Base-by-base conservation (phyloP, 352 stramenopile genomes). In the Globisporangium megalacanthum region DNA sequence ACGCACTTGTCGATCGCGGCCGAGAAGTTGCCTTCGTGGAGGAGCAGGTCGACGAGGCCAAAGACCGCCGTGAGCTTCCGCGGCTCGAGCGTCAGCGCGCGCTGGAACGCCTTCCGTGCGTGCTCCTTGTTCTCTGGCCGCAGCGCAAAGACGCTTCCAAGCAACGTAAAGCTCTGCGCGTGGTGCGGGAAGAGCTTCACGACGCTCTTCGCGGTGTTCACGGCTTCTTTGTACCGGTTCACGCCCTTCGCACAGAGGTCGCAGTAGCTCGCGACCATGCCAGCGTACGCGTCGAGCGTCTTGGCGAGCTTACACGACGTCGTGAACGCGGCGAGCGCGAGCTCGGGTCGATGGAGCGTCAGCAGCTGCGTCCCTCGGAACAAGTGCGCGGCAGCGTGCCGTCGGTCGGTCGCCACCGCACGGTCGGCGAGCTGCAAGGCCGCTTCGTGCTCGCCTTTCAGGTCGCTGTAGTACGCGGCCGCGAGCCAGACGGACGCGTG, bases 201-300 rank as follows among this genome's bases (percentile, higher is more conserved):
- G 9, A 87, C 70, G 14, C 74, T 81, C 51, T 83, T 83, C 29
- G 84, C 84, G 3, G 77, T 80, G 20, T 68, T 70, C 31, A 92
- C 70, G 0, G 84, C 84, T 54, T 94, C 82, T 29, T 86, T 87
- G 74, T 86, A 92, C 39, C 79, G 76, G 56, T 84, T 80, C 17
- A 78, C 66, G 42, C 79, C 82, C 36, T 83, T 69, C 7, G 73
- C 58, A 58, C 64, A 87, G 44, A 94, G 60, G 17, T 83, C 76
- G 36, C 82, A 92, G 60, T 89, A 90, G 60, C 77, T 86, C 35
- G 75, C 76, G 31, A 91, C 75, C 45, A 94, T 78, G 4, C 82
- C 84, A 6, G 76, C 75, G 51, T 85, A 92, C 10, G 81, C 84
- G 20, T 89, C 78, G 3, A 94, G 61, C 25, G 70, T 80, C 35